Evolutionary conservation across 2,329 filamentous ascomycete species (phyloP).

Genomic region (Amauroascus verrucosus): DNA sequence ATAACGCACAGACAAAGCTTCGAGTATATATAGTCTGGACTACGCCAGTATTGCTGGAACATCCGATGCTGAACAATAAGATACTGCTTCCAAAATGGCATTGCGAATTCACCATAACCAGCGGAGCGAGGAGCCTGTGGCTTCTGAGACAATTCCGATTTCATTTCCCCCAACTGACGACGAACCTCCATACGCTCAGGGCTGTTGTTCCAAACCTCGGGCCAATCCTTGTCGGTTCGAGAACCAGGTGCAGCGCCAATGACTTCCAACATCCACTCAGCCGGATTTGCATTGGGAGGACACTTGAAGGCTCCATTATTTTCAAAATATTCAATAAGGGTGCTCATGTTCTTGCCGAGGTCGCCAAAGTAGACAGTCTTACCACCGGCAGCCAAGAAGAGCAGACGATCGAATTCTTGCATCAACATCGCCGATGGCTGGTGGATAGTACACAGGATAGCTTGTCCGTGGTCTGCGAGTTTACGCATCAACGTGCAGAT

Average conservation of each 20-base stretch:
- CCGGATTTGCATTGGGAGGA: conserved; percentile 56
- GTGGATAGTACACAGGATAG: conserved; percentile 91
- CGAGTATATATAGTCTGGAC: conserved; percentile 77
- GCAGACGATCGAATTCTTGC: conserved; percentile 62
- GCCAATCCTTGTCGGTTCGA: conserved; percentile 45
- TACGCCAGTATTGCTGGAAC: conserved; percentile 88
- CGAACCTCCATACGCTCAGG: conserved; percentile 43
- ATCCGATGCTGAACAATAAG: conserved; percentile 59
- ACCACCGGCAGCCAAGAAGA: conserved; percentile 56
- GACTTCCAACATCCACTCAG: conserved; percentile 61
- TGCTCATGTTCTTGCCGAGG: conserved; percentile 51
- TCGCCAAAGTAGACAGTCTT: conserved; percentile 61
- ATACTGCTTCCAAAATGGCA: conserved; percentile 59
- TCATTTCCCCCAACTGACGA: conserved; percentile 41
- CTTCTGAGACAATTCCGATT: conserved; percentile 34
- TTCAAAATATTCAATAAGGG: conserved; percentile 55
- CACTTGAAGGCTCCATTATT: conserved; percentile 55
- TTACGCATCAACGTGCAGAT: conserved; percentile 83
- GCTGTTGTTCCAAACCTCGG: conserved; percentile 46
- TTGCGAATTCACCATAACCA: conserved; percentile 59
- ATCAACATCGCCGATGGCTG: conserved; percentile 95
- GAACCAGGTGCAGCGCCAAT: conserved; percentile 52
- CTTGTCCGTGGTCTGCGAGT: conserved; percentile 77
- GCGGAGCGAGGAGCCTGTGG: conserved; percentile 10
- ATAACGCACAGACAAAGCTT: conserved; percentile 60